A percentile compares a stretch with the other conserved stretches of the same genome.
phyloP scores from a whole-genome alignment of 2,329 filamentous ascomycete species.

The Trichoderma oligosporum region DNA sequence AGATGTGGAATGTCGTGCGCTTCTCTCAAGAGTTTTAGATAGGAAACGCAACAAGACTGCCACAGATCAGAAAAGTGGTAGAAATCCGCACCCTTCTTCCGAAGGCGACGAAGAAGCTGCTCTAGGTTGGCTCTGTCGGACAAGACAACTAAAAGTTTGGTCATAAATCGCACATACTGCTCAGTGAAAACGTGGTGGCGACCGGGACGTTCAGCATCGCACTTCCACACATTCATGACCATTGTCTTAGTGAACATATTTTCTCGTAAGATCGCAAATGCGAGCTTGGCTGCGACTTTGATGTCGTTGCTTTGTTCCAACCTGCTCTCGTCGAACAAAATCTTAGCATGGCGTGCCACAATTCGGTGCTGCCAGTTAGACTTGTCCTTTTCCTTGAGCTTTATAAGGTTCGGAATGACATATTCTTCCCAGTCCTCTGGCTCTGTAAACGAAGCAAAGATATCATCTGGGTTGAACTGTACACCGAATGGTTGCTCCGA shows the following conservation, averaged over 20 bases:
- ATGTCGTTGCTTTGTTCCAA: slow-evolving; percentile 40
- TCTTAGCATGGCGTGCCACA: slow-evolving; percentile 65
- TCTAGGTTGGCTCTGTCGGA: slow-evolving; percentile 75
- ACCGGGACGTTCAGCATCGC: slow-evolving; percentile 76
- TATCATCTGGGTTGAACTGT: slow-evolving; percentile 32
- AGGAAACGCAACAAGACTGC: slow-evolving; percentile 53
- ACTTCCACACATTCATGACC: slow-evolving; percentile 92
- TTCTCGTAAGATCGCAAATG: slow-evolving; percentile 71
- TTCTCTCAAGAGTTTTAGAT: slow-evolving; percentile 51
- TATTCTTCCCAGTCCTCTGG: slow-evolving; percentile 59
- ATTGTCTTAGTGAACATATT: slow-evolving; percentile 88
- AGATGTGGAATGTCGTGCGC: slow-evolving; percentile 44
- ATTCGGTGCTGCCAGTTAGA: slow-evolving; percentile 95
- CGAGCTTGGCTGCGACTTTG: slow-evolving; percentile 65
- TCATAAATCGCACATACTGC: slow-evolving; percentile 79
- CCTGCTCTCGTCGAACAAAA: slow-evolving; percentile 48
- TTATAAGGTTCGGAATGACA: slow-evolving; percentile 49
- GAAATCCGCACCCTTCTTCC: slow-evolving; percentile 75
- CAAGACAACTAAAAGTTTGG: slow-evolving; percentile 67
- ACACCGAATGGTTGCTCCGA: slow-evolving; percentile 53
- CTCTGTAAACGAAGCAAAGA: slow-evolving; percentile 35
- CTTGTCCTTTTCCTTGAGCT: slow-evolving; percentile 70
- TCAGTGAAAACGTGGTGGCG: slow-evolving; percentile 90
- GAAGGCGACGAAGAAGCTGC: slow-evolving; percentile 70
- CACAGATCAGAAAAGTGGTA: slow-evolving; percentile 60